Evolutionary conservation across 495 filamentous ascomycete species (phyloP).

Genomic region (Barbatosphaeria neglecta): DNA sequence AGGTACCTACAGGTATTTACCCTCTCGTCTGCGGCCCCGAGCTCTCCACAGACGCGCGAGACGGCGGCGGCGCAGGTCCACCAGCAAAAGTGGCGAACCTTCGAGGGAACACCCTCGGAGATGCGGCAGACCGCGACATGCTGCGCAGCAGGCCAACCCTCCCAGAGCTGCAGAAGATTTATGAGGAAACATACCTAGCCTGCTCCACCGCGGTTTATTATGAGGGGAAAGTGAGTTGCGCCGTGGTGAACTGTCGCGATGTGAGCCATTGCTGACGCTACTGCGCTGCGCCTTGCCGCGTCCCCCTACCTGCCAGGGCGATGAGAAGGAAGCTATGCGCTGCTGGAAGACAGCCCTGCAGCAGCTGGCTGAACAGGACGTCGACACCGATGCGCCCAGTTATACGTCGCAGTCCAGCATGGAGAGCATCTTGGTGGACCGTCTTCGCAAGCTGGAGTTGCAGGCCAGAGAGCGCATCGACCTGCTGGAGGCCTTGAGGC

Average conservation of each 20-base stretch:
- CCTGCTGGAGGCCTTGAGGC: constrained; percentile 67
- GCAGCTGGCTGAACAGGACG: constrained; percentile 81
- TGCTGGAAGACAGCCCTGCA: constrained; percentile 88
- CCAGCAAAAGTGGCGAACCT: too few species aligned
- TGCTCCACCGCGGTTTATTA: constrained; percentile 95
- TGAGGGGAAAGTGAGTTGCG: constrained; percentile 61
- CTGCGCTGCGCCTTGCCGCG: constrained; percentile 9
- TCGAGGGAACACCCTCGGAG: not conserved
- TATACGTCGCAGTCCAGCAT: constrained; percentile 72
- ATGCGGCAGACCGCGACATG: constrained; percentile 30
- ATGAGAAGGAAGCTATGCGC: constrained; percentile 82
- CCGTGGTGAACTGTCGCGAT: too few species aligned
- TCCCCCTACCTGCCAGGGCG: constrained; percentile 59
- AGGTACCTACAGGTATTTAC: too few species aligned
- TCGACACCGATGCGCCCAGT: constrained; percentile 54
- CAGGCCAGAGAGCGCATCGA: constrained; percentile 93
- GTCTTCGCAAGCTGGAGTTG: constrained; percentile 68
- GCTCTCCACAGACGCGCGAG: too few species aligned
- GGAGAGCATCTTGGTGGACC: constrained; percentile 71
- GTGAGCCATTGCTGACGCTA: not conserved
- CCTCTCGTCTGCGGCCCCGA: too few species aligned
- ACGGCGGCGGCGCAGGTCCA: too few species aligned
- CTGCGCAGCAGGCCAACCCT: constrained; percentile 64
- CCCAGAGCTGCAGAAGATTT: constrained; percentile 87
- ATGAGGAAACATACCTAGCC: constrained; percentile 87